Percentiles rank a stretch among this genome's conserved stretches.
These are phyloP conservation scores for Globisporangium carolinianum DNA, from an alignment of 352 stramenopile genomes.

Conservation along the genomic window DNA sequence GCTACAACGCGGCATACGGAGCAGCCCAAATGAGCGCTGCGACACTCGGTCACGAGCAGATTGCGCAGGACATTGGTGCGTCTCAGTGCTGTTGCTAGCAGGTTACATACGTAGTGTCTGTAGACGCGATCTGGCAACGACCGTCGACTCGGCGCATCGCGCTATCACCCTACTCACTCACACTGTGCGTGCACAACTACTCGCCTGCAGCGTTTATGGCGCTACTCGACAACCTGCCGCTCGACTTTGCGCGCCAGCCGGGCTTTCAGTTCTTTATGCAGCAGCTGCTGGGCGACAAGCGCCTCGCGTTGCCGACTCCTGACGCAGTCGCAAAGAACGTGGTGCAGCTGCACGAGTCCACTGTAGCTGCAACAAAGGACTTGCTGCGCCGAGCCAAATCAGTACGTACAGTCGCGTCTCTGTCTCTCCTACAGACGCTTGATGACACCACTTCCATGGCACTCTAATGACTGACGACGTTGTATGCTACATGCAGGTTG, in stretches of 20 bases:
- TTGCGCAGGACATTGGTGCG: constrained; percentile 59
- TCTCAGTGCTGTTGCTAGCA: not conserved
- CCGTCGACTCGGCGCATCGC: no score
- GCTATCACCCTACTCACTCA: no score
- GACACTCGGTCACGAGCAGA: constrained; percentile 45
- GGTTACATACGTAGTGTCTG: no score
- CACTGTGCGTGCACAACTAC: no score
- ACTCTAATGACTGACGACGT: no score
- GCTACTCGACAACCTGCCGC: constrained; percentile 64
- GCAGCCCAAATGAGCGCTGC: constrained; percentile 11
- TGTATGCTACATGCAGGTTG: constrained; percentile 19
- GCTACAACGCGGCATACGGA: constrained; percentile 14
- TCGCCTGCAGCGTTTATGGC: constrained; percentile 44
- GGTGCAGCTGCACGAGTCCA: constrained; percentile 59
- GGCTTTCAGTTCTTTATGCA: constrained; percentile 68
- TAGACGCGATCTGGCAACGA: no score
- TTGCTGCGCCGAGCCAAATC: constrained; percentile 44
- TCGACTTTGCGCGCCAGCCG: constrained; percentile 46
- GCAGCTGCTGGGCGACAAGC: constrained; percentile 68
- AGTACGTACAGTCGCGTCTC: constrained; percentile 15
- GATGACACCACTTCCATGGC: no score
- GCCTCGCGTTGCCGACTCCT: constrained; percentile 42
- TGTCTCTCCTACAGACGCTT: no score
- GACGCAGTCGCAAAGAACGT: constrained; percentile 56
- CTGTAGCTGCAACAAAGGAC: constrained; percentile 67